Base-by-base conservation (phyloP, 768 basidiomycete genomes). In the Boletellus sp. region DNA sequence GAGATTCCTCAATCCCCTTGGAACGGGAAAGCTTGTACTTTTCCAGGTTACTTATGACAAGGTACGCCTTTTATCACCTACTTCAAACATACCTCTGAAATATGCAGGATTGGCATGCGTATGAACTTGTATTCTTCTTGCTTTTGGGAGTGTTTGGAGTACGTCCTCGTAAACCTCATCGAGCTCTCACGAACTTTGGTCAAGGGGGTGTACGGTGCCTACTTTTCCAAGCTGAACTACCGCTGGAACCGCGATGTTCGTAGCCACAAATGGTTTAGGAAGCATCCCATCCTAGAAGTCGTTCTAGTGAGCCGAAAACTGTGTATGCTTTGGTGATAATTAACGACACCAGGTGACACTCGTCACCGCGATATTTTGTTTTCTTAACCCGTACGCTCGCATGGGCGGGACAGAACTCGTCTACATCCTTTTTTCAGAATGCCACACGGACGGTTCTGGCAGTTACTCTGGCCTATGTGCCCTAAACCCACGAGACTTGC, bases 331-430 rank as follows among this genome's bases (percentile, higher is more conserved):
- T 44, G 20, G 10, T 38, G 23, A 7, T 42, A 22, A 6, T 54
- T 70, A 31, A 60, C 37, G 50, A 23, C 47, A 45, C 22, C 48
- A 92, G 89, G 84, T 92, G 48, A 93, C 92, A 0, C 64, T 85
- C 28, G 62, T 87, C 26, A 97, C 95, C 0, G 80, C 89, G 0
- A 57, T 80, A 4, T 68, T 95, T 38, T 87, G 87, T 56, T 95
- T 94, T 72, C 70, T 90, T 46, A 96, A 94, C 65, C 87, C 89
- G 0, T 97, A 85, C 63, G 87, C 91, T 6, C 83, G 87, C 33
- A 94, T 97, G 88, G 87, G 93, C 45, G 92, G 95, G 3, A 94
- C 95, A 2, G 94, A 99, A 61, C 84, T 97, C 20, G 88, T 99
- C 46, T 93, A 90, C 64, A 85, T 85, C 53, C 82, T 97, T 40